Evolutionary conservation across 169 alveolate genomes (phyloP), one percentile per base, ranked within the genome.

Genomic region (Plasmodium reichenowi): DNA sequence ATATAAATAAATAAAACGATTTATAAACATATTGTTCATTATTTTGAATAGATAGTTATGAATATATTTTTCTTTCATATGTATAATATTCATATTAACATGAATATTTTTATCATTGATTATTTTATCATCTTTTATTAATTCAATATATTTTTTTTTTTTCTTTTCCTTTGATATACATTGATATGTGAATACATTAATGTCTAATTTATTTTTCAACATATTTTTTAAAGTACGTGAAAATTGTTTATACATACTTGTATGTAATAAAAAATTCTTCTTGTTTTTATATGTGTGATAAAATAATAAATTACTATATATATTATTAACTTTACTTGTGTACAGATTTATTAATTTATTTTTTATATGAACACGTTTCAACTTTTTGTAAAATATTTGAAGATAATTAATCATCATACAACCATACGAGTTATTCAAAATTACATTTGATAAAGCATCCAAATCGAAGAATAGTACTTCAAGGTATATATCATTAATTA

Each of bases 181-280:
- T 7, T 38, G 47, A 52, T n/a, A 52, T 52, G 8, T n/a, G 6
- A 52, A 52, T n/a, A 52, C 8, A 15, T 52, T 52, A 52, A 52
- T 12, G 13, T 9, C 22, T 52, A 52, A 52, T 52, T 3, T 52
- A n/a, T 52, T 12, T 3, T 52, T 12, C n/a, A 52, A n/a, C n/a
- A 52, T 52, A 52, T n/a, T 3, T 12, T 52, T n/a, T n/a, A 52
- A 15, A 0, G 22, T 15, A 52, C 2, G 62, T n/a, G 62, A 52
- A 12, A 52, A 52, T 52, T 52, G 62, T 15, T 9, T 52, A 52
- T 52, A 52, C 22, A 52, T 52, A 52, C 22, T 52, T n/a, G n/a
- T 52, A 52, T 52, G 62, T 52, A 52, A 15, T 15, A 52, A 52
- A 52, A 52, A 52, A 52, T 52, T 52, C n/a, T 52, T 52, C 62